Base-by-base conservation (phyloP, 148 eudicot species). In the Dianthus caryophyllus region DNA sequence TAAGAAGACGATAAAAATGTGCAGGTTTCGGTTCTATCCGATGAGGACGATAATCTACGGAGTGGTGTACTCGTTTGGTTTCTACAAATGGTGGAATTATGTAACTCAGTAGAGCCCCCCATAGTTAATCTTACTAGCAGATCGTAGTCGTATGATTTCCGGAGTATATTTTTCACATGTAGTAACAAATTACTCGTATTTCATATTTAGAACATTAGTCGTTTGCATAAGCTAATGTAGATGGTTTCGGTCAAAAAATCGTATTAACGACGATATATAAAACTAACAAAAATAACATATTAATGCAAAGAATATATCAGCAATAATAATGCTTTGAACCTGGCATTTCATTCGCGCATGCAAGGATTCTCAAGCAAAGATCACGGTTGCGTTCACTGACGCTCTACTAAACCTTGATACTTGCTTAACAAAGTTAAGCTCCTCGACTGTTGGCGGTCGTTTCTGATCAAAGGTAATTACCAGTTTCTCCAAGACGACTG, bases 71-170 rank as follows among this genome's bases (percentile, higher is more conserved):
- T 76, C 84, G 9, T 79, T 73, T 59, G 90, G 76, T 30, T 53
- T 81, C 29, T 81, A 84, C 66, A 87, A 87, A 77, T 90, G 96
- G 96, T 90, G 93, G 93, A 84, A 70, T 59, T 80, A 75, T 74
- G 71, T 87, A 47, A 68, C 81, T 57, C 84, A 56, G 49, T 83
- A 82, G 58, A 66, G 16, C 57, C 51, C 58, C 9, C 26, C 20
- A 71, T 17, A 7, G 4, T 26, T 53, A 29, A 29, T 14, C 10
- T 41, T 65, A 15, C 17, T 49, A 46, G 49, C 49, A 46, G 4
- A 46, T 11, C 4, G 15, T 46, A 13, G 15, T 13, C 1, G 4
- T 33, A 46, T 12, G 51, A 5, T 48, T 48, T 1, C 20, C 4
- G n/a, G n/a, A n/a, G n/a, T 33, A 7, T 33, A 7, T 33, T 48